Evolutionary conservation across 148 eudicot genomes (phyloP).

Genomic region (Nepenthes gracilis): DNA sequence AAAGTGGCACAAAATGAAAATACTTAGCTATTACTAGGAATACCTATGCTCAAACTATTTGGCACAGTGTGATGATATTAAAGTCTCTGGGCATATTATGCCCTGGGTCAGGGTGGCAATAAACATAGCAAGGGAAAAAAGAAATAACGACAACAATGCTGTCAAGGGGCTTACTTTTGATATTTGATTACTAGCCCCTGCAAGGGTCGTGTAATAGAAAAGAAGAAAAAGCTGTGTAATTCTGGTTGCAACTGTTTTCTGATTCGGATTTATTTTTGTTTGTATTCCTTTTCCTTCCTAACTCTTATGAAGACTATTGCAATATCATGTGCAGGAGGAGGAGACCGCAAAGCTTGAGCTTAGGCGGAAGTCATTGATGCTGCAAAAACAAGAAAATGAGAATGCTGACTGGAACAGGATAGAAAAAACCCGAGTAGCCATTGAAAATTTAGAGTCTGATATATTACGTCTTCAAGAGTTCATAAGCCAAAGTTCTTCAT

Average conservation of each 20-base stretch:
- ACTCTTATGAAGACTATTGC: constrained; percentile 1
- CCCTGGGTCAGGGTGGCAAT: too few relatives aligned
- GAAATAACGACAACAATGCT: too few relatives aligned
- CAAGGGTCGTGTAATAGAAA: too few relatives aligned
- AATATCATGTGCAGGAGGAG: constrained; percentile 37
- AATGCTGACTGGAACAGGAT: constrained; percentile 46
- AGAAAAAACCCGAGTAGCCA: constrained; percentile 36
- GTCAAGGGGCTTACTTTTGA: too few relatives aligned
- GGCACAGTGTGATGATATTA: too few relatives aligned
- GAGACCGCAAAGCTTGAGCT: constrained; percentile 49
- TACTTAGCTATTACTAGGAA: too few relatives aligned
- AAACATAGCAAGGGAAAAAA: too few relatives aligned
- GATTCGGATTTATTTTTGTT: neutral
- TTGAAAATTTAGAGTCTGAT: constrained; percentile 49
- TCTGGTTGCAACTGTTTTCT: neutral
- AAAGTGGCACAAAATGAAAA: too few relatives aligned
- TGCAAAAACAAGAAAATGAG: constrained; percentile 42
- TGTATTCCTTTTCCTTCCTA: neutral
- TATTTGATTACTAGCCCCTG: too few relatives aligned
- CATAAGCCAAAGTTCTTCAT: constrained; percentile 29
- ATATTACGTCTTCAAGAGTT: constrained; percentile 42
- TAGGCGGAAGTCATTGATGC: constrained; percentile 34
- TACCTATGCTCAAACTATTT: too few relatives aligned
- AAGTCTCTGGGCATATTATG: too few relatives aligned
- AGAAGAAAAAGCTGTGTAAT: too few relatives aligned